phyloP scores from a whole-genome alignment of 2,329 filamentous ascomycete genomes.

The Hortaea werneckii region DNA sequence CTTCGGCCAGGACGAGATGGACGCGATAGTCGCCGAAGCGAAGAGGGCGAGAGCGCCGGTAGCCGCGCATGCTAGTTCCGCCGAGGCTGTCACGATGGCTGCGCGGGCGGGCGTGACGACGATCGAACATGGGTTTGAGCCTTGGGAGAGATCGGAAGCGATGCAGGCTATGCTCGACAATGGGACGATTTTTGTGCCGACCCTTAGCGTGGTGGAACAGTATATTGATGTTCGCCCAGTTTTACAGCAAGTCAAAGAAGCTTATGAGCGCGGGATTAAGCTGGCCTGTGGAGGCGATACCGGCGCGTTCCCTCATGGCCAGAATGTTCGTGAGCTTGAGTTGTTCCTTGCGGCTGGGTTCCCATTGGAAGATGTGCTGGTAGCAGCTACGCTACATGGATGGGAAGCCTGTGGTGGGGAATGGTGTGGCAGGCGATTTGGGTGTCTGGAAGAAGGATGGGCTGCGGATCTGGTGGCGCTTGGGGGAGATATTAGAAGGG shows the following conservation, averaged over 20 bases:
- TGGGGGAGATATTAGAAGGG: slow-evolving; percentile 33
- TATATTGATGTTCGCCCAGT: slow-evolving; percentile 16
- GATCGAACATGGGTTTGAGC: slow-evolving; percentile 22
- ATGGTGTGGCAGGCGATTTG: slow-evolving; percentile 42
- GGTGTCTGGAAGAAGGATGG: slow-evolving; percentile 40
- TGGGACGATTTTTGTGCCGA: slow-evolving; percentile 44
- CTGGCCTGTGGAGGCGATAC: slow-evolving; percentile 46
- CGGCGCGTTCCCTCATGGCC: slow-evolving; percentile 44
- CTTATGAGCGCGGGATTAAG: slow-evolving; percentile 38
- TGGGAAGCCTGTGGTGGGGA: slow-evolving; percentile 48
- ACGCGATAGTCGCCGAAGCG: slow-evolving; percentile 22
- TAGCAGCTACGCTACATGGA: slow-evolving; percentile 41
- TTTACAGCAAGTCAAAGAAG: slow-evolving; percentile 34
- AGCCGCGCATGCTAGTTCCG: slow-evolving; percentile 19
- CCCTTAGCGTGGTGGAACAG: slow-evolving; percentile 38
- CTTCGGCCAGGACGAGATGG: slow-evolving; percentile 20
- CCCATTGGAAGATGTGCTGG: slow-evolving; percentile 40
- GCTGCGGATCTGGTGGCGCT: slow-evolving; percentile 45
- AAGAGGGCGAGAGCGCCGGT: slow-evolving; percentile 17
- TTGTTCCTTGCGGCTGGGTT: slow-evolving; percentile 44
- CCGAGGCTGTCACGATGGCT: slow-evolving; percentile 23
- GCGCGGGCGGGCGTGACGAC: slow-evolving; percentile 24
- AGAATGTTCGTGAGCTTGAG: slow-evolving; percentile 45
- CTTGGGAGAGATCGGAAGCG: slow-evolving; percentile 28
- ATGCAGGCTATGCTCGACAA: slow-evolving; percentile 36